Evolutionary conservation across 2,329 filamentous ascomycete genomes (phyloP), one percentile per base, ranked within the genome.

Genomic region (Cercospora sp.): DNA sequence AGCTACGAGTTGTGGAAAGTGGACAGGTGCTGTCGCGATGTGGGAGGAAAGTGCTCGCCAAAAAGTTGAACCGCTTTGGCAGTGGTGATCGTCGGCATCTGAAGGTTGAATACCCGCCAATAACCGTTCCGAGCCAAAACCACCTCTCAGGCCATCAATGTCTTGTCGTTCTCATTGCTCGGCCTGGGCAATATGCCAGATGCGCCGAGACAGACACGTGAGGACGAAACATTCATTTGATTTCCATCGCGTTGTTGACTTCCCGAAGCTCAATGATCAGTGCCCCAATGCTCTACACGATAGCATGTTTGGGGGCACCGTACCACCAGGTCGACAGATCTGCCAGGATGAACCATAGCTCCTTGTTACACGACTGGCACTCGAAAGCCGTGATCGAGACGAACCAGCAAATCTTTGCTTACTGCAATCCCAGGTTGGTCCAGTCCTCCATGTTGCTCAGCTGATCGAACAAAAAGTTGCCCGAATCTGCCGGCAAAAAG

Each of bases 401-500:
- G 23, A 26, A 26, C 26, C 16, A 36, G 20, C n/a, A 31, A 2
- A 3, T 31, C 28, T 33, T 28, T 23, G 20, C 48, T 70, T 60
- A 75, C 51, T 74, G 70, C 36, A 77, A 51, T 3, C 75, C 75
- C n/a, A 77, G 65, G 59, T 72, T 66, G 13, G 53, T 74, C 77
- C 75, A 78, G 33, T 75, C 73, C 55, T 78, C 77, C 72, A 78
- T 75, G 16, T 72, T 75, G 4, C 72, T 71, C 42, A 77, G 59
- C 1, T 70, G 72, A 51, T 77, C 75, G 51, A 77, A 74, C 57
- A 78, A 67, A 45, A 79, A 77, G 57, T 76, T 78, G 55, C 75
- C 77, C 58, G 72, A 75, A 64, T 79, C 77, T 3, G 77, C 77
- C 3, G 77, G 77, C 45, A 79, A 66, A 67, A 79, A 79, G 8